phyloP scores from a whole-genome alignment of 2,329 filamentous ascomycete species.

The Ophiosphaerella narmari region DNA sequence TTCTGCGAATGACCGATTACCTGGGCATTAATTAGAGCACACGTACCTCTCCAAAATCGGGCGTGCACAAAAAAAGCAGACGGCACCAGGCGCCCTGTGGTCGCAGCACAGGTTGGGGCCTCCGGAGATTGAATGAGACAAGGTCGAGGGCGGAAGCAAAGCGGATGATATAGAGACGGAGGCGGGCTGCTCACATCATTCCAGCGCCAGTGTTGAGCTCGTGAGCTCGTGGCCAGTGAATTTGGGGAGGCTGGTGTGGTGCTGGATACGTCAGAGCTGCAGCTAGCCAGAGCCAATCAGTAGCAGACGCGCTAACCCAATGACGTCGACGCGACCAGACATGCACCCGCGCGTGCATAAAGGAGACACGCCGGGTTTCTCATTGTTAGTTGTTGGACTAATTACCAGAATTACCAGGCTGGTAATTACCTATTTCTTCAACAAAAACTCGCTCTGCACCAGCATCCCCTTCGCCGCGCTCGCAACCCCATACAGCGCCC shows the following conservation, averaged over 20 bases:
- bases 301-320: not conserved
- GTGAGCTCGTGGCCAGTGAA: not conserved
- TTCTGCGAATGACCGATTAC: no score
- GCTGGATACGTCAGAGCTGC: slow-evolving; percentile 22
- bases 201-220: no score
- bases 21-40: no score
- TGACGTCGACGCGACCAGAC: slow-evolving; percentile 36
- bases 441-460: slow-evolving; percentile 39
- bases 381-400: no score
- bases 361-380: not conserved
- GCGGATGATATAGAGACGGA: no score
- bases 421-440: slow-evolving; percentile 28
- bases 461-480: slow-evolving; percentile 42
- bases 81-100: slow-evolving; percentile 5
- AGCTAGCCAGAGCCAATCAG: slow-evolving; percentile 14
- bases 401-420: no score
- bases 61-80: slow-evolving; percentile 3
- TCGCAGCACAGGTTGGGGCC: not conserved
- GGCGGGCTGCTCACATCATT: no score
- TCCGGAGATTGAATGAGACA: no score
- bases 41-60: slow-evolving; percentile 2
- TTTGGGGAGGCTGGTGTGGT: slow-evolving; percentile 14
- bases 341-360: not conserved
- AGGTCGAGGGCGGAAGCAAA: no score
- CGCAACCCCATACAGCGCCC: slow-evolving; percentile 47